Evolutionary conservation across 2,329 filamentous ascomycete genomes (phyloP).

Genomic region (Clonostachys byssicola): DNA sequence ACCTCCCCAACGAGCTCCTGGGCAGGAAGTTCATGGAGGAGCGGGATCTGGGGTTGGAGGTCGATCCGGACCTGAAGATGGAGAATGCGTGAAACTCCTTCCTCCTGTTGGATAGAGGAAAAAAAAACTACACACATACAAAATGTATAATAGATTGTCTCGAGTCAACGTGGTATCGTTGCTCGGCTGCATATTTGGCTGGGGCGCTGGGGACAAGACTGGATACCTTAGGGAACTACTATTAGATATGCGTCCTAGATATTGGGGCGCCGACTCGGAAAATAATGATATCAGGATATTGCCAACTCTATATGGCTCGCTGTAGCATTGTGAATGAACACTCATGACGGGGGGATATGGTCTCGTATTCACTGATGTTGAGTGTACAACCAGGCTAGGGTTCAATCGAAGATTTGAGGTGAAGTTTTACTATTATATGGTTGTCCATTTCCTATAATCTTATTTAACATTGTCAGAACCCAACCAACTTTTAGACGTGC

Average conservation of each 20-base stretch:
- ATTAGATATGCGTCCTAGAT: too few relatives aligned
- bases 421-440: too few relatives aligned
- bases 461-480: too few relatives aligned
- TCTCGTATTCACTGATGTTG: too few relatives aligned
- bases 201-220: neutral
- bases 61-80: constrained; percentile 65
- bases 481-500: too few relatives aligned
- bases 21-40: constrained; percentile 76
- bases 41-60: constrained; percentile 69
- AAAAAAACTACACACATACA: neutral
- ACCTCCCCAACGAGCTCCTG: constrained; percentile 73
- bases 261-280: neutral
- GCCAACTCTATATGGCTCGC: neutral
- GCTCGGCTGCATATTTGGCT: too few relatives aligned
- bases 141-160: neutral
- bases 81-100: constrained; percentile 10
- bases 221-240: neutral
- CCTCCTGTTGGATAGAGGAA: neutral
- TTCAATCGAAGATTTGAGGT: too few relatives aligned
- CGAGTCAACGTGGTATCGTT: neutral
- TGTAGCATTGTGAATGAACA: too few relatives aligned
- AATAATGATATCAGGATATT: neutral
- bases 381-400: too few relatives aligned
- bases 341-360: too few relatives aligned
- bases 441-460: too few relatives aligned